phyloP scores from a whole-genome alignment of 176 grass and related monocot genomes.

The Typha latifolia region DNA sequence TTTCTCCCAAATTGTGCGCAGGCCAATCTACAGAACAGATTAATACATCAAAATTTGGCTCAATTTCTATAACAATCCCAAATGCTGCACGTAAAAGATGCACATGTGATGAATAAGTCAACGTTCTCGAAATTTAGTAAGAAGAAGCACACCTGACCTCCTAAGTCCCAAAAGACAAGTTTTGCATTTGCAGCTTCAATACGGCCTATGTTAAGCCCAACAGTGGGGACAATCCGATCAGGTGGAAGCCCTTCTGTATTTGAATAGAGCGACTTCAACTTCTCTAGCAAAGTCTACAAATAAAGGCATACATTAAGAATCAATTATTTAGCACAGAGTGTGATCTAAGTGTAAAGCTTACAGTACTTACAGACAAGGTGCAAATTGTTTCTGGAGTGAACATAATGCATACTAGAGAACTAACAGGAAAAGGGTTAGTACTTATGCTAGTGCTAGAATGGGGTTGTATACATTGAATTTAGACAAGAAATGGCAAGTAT shows the following conservation, averaged over 20 bases:
- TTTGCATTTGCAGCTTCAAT: constrained; percentile 89
- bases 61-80: background rate
- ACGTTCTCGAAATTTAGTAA: background rate
- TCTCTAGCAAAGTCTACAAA: constrained; percentile 86
- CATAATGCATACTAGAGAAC: no score
- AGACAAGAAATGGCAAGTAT: no score
- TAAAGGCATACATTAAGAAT: background rate
- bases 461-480: no score
- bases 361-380: background rate
- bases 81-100: background rate
- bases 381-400: no score
- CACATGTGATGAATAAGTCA: background rate
- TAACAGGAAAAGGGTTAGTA: no score
- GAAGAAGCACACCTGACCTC: constrained; percentile 79
- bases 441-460: no score
- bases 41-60: background rate
- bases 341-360: background rate
- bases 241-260: constrained; percentile 64
- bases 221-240: constrained; percentile 88
- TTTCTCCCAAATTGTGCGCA: constrained; percentile 99
- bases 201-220: constrained; percentile 92
- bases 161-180: constrained; percentile 97
- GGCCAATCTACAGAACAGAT: constrained; percentile 40
- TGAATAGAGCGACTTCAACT: constrained; percentile 82
- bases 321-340: background rate